A percentile compares a stretch with the other conserved stretches of the same genome.
phyloP scores from a whole-genome alignment of 306 rosid genomes.

The Herpetospermum pedunculosum region DNA sequence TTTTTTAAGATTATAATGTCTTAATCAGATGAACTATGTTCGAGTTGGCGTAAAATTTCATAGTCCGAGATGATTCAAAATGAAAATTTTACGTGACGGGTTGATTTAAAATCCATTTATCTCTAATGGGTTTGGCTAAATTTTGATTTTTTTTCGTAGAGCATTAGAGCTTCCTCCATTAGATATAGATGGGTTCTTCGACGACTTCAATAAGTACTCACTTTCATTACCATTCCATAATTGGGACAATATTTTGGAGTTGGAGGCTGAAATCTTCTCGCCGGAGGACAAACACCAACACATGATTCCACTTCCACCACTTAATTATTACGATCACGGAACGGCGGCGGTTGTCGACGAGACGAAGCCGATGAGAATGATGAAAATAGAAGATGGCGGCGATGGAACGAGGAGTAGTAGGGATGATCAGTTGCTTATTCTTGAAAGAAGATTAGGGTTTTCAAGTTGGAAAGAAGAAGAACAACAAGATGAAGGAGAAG shows the following conservation, averaged over 20 bases:
- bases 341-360: too few species aligned
- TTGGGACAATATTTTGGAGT: slow-evolving; percentile 13
- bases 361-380: slow-evolving; percentile 12
- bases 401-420: background rate
- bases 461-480: slow-evolving; percentile 8
- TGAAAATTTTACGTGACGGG: background rate
- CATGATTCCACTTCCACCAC: background rate
- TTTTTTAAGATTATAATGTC: too few species aligned
- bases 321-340: too few species aligned
- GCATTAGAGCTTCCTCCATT: slow-evolving; percentile 19
- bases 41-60: too few species aligned
- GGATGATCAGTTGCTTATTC: too few species aligned
- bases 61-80: background rate
- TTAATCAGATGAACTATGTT: too few species aligned
- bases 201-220: slow-evolving; percentile 8
- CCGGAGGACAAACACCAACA: background rate
- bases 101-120: background rate
- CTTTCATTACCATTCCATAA: slow-evolving; percentile 5
- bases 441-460: background rate
- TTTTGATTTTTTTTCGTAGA: slow-evolving; percentile 7
- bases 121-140: background rate
- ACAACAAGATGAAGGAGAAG: slow-evolving; percentile 10
- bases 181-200: slow-evolving; percentile 10
- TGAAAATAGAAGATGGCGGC: background rate
- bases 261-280: slow-evolving; percentile 14